These are phyloP conservation scores for Naganishia vishniacii DNA, from an alignment of 768 basidiomycete species.

Conservation along the genomic window DNA sequence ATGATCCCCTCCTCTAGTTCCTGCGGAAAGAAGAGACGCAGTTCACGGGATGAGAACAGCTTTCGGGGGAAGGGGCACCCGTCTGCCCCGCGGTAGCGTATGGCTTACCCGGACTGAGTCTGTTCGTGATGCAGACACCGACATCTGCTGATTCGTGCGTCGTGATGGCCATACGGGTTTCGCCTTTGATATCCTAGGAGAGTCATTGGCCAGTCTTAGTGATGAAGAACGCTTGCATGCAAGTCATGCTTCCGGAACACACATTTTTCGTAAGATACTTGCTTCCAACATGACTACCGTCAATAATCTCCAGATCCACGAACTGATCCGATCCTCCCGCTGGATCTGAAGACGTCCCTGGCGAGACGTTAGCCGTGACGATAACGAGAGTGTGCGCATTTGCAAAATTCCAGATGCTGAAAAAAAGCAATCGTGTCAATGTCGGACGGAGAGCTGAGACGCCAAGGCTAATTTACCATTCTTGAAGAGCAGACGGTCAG, in stretches of 20 bases:
- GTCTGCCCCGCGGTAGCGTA: neutral
- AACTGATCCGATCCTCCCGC: slow-evolving; percentile 61
- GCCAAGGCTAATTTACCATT: slow-evolving; percentile 33
- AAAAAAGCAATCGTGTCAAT: neutral
- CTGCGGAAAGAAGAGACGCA: neutral
- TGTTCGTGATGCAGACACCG: slow-evolving; percentile 89
- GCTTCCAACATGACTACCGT: slow-evolving; percentile 76
- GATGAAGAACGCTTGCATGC: neutral
- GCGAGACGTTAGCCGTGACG: slow-evolving; percentile 86
- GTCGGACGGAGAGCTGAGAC: neutral
- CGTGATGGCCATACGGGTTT: slow-evolving; percentile 88
- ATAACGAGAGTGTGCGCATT: slow-evolving; percentile 83
- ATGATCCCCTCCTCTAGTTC: neutral
- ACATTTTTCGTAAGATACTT: slow-evolving; percentile 79
- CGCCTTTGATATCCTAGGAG: slow-evolving; percentile 64
- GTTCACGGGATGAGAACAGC: neutral
- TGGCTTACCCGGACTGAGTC: slow-evolving; percentile 64
- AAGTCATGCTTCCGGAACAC: neutral
- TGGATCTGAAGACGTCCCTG: slow-evolving; percentile 39
- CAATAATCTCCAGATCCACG: slow-evolving; percentile 88
- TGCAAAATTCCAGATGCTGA: slow-evolving; percentile 84
- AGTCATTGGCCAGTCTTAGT: neutral
- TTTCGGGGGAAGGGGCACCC: neutral
- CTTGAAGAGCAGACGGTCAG: slow-evolving; percentile 22
- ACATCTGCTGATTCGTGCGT: slow-evolving; percentile 89